Conservation (phyloP, 2,329 filamentous ascomycete species). For the Fusarium drepaniforme region DNA sequence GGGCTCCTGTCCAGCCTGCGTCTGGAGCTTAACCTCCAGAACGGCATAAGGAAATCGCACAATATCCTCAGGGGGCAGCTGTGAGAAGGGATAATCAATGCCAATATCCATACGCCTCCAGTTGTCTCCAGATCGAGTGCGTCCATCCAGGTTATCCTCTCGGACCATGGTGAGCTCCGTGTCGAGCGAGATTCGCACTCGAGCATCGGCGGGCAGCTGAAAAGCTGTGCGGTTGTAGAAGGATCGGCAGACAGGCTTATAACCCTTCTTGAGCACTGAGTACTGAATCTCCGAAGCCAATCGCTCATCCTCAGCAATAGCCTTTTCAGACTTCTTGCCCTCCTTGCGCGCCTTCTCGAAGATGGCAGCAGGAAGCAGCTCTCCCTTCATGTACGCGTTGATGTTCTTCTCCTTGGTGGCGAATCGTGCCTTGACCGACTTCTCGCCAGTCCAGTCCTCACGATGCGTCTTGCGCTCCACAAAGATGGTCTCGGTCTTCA, state of each 20-base stretch:
- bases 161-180: conserved; percentile 95
- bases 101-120: conserved; percentile 98
- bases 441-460: conserved; percentile 99
- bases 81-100: conserved; percentile 93
- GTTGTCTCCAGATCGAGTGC: conserved; percentile 81
- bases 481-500: conserved; percentile 95
- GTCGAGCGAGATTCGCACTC: conserved; percentile 96
- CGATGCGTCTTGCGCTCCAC: conserved; percentile 98
- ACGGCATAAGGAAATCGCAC: conserved; percentile 96
- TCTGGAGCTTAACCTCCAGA: conserved; percentile 97
- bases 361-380: conserved; percentile 86
- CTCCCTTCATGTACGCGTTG: conserved; percentile 88
- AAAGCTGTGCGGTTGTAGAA: conserved; percentile 99
- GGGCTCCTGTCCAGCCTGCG: conserved; percentile 92
- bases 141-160: conserved; percentile 93
- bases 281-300: conserved; percentile 95
- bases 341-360: conserved; percentile 98
- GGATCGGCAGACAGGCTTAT: conserved; percentile 90
- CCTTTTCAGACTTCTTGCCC: conserved; percentile 91
- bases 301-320: conserved; percentile 91
- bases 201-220: conserved; percentile 94
- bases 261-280: conserved; percentile 86
- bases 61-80: conserved; percentile 86
- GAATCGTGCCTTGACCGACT: conserved; percentile 98
- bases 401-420: conserved; percentile 97